phyloP scores from a whole-genome alignment of 140 eudicot genomes.

The Cichorium intybus region DNA sequence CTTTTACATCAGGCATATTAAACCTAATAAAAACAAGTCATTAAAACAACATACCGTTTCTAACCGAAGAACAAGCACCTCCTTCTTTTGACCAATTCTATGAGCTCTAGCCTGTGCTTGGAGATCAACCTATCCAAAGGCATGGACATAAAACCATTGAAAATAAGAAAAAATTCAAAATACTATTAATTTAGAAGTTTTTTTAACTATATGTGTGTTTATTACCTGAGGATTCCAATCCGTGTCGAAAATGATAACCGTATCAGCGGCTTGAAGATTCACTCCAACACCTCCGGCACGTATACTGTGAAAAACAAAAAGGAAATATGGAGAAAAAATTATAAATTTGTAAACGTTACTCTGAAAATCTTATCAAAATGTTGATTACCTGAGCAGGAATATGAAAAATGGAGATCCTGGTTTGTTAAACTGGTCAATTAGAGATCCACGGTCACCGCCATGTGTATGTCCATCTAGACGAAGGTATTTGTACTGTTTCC shows the following conservation, averaged over 20 bases:
- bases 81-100: slow-evolving; percentile 99
- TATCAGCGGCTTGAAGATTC: slow-evolving; percentile 99
- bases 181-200: neutral
- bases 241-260: slow-evolving; percentile 96
- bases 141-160: slow-evolving; percentile 12
- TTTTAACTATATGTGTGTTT: neutral
- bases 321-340: neutral
- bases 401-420: slow-evolving; percentile 93
- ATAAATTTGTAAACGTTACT: neutral
- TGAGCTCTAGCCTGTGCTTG: slow-evolving; percentile 99
- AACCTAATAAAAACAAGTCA: slow-evolving; percentile 2
- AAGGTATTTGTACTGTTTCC: slow-evolving; percentile 92
- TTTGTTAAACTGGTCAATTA: slow-evolving; percentile 75
- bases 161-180: neutral
- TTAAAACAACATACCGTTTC: slow-evolving; percentile 71
- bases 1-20: neutral
- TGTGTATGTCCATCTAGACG: slow-evolving; percentile 97
- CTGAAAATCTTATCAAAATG: slow-evolving; percentile 1
- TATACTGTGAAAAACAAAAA: slow-evolving; percentile 42
- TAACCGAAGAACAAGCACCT: slow-evolving; percentile 95
- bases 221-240: slow-evolving; percentile 99
- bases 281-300: slow-evolving; percentile 99
- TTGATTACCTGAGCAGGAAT: slow-evolving; percentile 82
- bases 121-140: slow-evolving; percentile 73
- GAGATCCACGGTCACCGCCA: slow-evolving; percentile 94